Percentiles rank a stretch among this genome's conserved stretches.
phyloP scores from a whole-genome alignment of 345 rosid species.

The Acer campestre region DNA sequence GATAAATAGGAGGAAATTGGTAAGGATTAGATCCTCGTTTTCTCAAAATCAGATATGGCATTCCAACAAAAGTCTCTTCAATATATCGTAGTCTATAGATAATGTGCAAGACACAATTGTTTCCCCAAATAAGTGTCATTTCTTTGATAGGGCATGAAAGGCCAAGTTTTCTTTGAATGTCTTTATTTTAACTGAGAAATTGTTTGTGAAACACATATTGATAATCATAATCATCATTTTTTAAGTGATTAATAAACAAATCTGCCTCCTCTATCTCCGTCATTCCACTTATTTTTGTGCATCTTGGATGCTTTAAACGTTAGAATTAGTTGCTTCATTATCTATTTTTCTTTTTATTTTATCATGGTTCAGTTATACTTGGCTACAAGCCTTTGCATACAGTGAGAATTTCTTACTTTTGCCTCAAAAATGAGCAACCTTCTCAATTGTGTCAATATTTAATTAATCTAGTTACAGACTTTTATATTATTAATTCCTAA shows the following conservation, averaged over 20 bases:
- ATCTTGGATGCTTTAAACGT: background rate
- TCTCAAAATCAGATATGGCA: background rate
- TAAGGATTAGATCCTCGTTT: constrained; percentile 26
- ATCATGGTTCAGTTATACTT: background rate
- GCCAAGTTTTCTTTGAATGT: background rate
- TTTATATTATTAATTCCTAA: background rate
- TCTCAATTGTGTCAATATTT: constrained; percentile 1
- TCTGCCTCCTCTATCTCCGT: background rate
- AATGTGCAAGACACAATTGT: background rate
- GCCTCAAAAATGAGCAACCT: background rate
- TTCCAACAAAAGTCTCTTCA: background rate
- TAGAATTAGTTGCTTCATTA: background rate
- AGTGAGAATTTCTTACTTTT: constrained; percentile 1
- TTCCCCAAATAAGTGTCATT: constrained; percentile 9
- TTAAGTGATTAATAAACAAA: background rate
- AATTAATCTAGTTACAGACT: background rate
- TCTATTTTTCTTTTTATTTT: background rate
- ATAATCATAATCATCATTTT: background rate
- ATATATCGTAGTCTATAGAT: background rate
- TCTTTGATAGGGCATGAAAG: constrained; percentile 7
- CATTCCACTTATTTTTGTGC: background rate
- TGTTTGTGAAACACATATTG: constrained; percentile 9
- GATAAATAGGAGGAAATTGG: constrained; percentile 86
- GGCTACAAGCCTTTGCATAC: background rate
- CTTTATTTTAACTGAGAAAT: background rate